phyloP scores from a whole-genome alignment of 441 rosid genomes.

The Heliophila coronopifolia region DNA sequence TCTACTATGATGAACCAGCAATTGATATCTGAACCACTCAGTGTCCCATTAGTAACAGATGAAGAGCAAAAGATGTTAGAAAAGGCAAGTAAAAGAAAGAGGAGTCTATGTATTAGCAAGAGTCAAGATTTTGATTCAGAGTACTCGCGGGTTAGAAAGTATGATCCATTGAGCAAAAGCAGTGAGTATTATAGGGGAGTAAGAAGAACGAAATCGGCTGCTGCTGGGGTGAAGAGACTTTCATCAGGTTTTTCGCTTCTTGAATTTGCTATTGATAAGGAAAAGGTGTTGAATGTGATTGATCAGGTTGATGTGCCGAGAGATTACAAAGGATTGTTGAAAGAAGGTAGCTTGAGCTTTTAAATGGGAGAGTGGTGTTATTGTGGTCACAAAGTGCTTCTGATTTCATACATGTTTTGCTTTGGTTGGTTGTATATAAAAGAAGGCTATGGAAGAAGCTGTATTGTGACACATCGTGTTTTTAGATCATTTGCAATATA shows the following conservation, averaged over 20 bases:
- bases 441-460: constrained; percentile 10
- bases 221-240: constrained; percentile 33
- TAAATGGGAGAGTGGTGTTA: constrained; percentile 9
- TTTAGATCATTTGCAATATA: constrained; percentile 16
- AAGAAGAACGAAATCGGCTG: constrained; percentile 35
- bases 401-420: neutral
- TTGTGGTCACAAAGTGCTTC: constrained; percentile 10
- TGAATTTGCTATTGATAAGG: constrained; percentile 41
- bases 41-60: constrained; percentile 29
- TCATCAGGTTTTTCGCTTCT: constrained; percentile 41
- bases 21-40: constrained; percentile 4
- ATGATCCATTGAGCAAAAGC: constrained; percentile 55
- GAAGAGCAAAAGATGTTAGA: constrained; percentile 43
- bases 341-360: constrained; percentile 29
- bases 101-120: constrained; percentile 40
- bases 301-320: constrained; percentile 46
- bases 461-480: neutral
- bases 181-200: constrained; percentile 34
- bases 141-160: constrained; percentile 34
- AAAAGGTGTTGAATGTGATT: constrained; percentile 52
- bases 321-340: constrained; percentile 22
- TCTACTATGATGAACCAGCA: constrained; percentile 7
- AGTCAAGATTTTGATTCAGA: constrained; percentile 48
- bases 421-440: constrained; percentile 7
- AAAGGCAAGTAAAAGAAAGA: constrained; percentile 30